These are phyloP conservation scores for Ganoderma resinaceum DNA, from an alignment of 1,284 basidiomycete genomes.

Conservation along the genomic window DNA sequence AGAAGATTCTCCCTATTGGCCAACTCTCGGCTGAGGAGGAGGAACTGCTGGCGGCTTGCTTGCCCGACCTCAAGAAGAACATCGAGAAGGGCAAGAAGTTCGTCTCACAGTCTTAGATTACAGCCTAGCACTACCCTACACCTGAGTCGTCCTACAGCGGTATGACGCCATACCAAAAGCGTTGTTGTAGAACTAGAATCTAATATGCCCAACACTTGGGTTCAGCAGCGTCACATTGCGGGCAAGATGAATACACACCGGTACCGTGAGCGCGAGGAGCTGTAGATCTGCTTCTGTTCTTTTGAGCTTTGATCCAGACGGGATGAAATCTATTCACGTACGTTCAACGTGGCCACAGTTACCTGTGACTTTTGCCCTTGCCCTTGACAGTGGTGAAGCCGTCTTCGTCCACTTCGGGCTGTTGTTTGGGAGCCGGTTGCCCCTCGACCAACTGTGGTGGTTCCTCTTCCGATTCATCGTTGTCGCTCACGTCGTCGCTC, in stretches of 20 bases:
- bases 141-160: constrained; percentile 4
- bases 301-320: constrained; percentile 10
- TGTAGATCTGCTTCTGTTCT: constrained; percentile 3
- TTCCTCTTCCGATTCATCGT: constrained; percentile 59
- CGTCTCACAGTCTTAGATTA: constrained; percentile 47
- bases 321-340: constrained; percentile 15
- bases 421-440: constrained; percentile 47
- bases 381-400: constrained; percentile 85
- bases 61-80: constrained; percentile 96
- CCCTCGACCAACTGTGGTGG: constrained; percentile 61
- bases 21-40: constrained; percentile 81
- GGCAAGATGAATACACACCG: neutral
- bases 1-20: constrained; percentile 88
- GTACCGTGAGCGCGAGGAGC: neutral
- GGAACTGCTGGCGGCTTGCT: constrained; percentile 85
- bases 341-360: neutral
- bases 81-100: constrained; percentile 94
- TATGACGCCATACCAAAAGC: constrained; percentile 28
- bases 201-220: constrained; percentile 23
- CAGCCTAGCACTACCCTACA: constrained; percentile 7
- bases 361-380: constrained; percentile 58
- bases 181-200: constrained; percentile 32
- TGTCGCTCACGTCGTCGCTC: constrained; percentile 42
- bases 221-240: constrained; percentile 12
- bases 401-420: constrained; percentile 85